These are phyloP conservation scores for Pseudozyma hubeiensis DNA, from an alignment of 1,284 basidiomycete genomes.

Conservation along the genomic window DNA sequence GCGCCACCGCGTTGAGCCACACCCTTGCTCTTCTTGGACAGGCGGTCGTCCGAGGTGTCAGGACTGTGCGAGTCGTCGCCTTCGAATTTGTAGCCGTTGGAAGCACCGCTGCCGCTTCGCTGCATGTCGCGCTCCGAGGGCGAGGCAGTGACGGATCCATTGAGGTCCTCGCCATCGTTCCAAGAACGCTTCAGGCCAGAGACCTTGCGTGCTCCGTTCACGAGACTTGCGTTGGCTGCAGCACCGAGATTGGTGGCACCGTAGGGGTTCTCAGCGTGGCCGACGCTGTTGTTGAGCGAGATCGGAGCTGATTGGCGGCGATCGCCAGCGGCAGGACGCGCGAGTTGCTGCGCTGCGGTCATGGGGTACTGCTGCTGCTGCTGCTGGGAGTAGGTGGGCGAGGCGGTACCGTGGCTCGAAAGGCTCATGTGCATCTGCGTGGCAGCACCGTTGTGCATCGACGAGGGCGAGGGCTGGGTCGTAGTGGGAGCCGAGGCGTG, in stretches of 20 bases:
- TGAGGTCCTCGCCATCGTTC: slow-evolving; percentile 46
- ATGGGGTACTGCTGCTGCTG: slow-evolving; percentile 45
- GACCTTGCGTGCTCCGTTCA: slow-evolving; percentile 48
- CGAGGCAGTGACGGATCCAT: slow-evolving; percentile 42
- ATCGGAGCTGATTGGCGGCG: slow-evolving; percentile 50
- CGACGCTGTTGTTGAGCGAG: slow-evolving; percentile 45
- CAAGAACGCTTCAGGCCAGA: slow-evolving; percentile 53
- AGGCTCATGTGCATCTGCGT: slow-evolving; percentile 52
- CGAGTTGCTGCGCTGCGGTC: slow-evolving; percentile 44
- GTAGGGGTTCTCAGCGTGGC: slow-evolving; percentile 43
- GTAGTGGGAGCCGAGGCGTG: slow-evolving; percentile 51
- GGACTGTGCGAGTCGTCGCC: slow-evolving; percentile 47
- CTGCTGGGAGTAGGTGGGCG: slow-evolving; percentile 42
- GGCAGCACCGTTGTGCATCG: slow-evolving; percentile 45
- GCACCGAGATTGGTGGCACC: slow-evolving; percentile 41
- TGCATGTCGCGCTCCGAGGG: slow-evolving; percentile 53
- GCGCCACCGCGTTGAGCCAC: slow-evolving; percentile 30
- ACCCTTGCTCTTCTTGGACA: slow-evolving; percentile 46
- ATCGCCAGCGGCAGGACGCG: slow-evolving; percentile 37
- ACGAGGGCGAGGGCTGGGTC: slow-evolving; percentile 47
- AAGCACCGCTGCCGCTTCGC: slow-evolving; percentile 45
- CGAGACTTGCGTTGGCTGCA: slow-evolving; percentile 27
- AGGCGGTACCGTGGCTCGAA: slow-evolving; percentile 46
- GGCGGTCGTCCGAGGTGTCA: slow-evolving; percentile 42
- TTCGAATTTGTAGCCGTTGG: slow-evolving; percentile 50